Conservation (phyloP, 306 rosid genomes). For the Echinosophora koreensis region DNA sequence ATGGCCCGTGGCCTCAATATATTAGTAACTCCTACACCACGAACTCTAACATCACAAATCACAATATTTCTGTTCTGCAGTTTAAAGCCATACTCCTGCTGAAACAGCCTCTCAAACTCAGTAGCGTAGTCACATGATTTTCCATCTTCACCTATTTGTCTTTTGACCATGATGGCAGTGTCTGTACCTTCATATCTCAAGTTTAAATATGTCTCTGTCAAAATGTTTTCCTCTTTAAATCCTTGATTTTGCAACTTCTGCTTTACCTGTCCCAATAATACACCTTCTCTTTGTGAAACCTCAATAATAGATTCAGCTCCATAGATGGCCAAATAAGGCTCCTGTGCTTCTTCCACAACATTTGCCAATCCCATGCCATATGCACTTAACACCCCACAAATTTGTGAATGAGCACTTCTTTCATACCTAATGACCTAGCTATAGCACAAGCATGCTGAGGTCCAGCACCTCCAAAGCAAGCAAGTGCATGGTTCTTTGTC, state of each 20-base stretch:
- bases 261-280: slow-evolving; percentile 67
- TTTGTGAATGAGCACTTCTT: slow-evolving; percentile 86
- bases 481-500: slow-evolving; percentile 94
- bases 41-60: slow-evolving; percentile 83
- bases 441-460: slow-evolving; percentile 98
- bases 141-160: slow-evolving; percentile 58
- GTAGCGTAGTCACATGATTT: slow-evolving; percentile 60
- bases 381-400: slow-evolving; percentile 95
- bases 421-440: slow-evolving; percentile 95
- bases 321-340: slow-evolving; percentile 84
- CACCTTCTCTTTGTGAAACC: slow-evolving; percentile 69
- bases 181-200: slow-evolving; percentile 97
- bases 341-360: slow-evolving; percentile 94
- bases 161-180: slow-evolving; percentile 89
- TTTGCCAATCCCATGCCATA: slow-evolving; percentile 99
- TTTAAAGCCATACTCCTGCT: slow-evolving; percentile 89
- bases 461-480: slow-evolving; percentile 99
- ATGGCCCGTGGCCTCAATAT: slow-evolving; percentile 78
- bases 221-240: slow-evolving; percentile 73
- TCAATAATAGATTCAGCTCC: slow-evolving; percentile 65
- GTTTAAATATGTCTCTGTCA: slow-evolving; percentile 78
- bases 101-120: slow-evolving; percentile 79
- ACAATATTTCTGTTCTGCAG: slow-evolving; percentile 77
- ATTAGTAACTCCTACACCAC: slow-evolving; percentile 87
- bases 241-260: slow-evolving; percentile 82